Evolutionary conservation across 176 grass and related monocot genomes (phyloP).

Genomic region (Oryza glumipatula): DNA sequence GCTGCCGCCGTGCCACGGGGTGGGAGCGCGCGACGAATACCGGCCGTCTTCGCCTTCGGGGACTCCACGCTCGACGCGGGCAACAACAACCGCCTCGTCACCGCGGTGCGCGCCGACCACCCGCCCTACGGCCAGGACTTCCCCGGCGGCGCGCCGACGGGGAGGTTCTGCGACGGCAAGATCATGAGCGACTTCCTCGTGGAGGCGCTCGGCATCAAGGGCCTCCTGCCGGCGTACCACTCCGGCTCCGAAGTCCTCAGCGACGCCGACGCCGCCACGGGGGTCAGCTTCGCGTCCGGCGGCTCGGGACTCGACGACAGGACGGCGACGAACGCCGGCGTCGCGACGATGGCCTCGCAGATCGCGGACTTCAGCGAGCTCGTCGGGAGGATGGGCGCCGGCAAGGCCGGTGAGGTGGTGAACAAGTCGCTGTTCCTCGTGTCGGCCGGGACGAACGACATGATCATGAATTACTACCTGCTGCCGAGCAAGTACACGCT

Average conservation of each 20-base stretch:
- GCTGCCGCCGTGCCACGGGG: background rate
- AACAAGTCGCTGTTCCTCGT: constrained; percentile 44
- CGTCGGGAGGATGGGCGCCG: constrained; percentile 11
- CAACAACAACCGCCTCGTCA: background rate
- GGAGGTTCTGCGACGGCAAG: background rate
- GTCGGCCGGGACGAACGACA: constrained; percentile 51
- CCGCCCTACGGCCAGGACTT: background rate
- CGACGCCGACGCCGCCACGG: background rate
- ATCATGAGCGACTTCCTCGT: background rate
- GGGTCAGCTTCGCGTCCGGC: background rate
- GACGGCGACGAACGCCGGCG: constrained; percentile 8
- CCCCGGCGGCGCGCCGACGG: background rate
- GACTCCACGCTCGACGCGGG: constrained; percentile 2
- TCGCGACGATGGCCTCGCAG: constrained; percentile 36
- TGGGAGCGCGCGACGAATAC: background rate
- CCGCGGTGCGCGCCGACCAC: background rate
- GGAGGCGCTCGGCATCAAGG: background rate
- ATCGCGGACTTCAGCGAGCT: constrained; percentile 38
- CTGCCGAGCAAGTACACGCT: constrained; percentile 33
- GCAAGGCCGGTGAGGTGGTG: constrained; percentile 24
- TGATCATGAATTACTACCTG: constrained; percentile 58
- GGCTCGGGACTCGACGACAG: background rate
- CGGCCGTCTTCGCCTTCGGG: constrained; percentile 27
- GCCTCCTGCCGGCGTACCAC: background rate
- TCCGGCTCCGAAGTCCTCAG: background rate